phyloP scores from a whole-genome alignment of 1,284 basidiomycete genomes.

The Mycosarcoma mackinlayi region DNA sequence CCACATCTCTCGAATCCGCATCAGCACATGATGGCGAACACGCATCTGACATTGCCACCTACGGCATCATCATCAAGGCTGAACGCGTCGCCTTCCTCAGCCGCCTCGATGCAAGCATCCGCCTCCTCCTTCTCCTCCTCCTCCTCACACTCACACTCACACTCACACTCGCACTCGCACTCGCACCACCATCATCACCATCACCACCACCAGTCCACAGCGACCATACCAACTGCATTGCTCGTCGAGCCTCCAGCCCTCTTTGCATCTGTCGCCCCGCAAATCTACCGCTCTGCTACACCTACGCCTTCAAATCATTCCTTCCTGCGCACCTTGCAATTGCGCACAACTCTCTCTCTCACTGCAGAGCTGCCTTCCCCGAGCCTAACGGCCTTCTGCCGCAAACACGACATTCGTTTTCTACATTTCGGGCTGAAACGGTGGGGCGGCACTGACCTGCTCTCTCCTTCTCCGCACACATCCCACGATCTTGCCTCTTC shows the following conservation, averaged over 20 bases:
- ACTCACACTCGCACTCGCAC: not conserved
- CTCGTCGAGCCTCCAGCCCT: slow-evolving; percentile 53
- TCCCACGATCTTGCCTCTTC: not conserved
- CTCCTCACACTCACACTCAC: not conserved
- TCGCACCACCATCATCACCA: slow-evolving; percentile 15
- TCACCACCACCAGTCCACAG: slow-evolving; percentile 2
- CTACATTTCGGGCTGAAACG: slow-evolving; percentile 55
- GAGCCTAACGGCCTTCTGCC: slow-evolving; percentile 44
- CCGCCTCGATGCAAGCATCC: not conserved
- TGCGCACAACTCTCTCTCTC: slow-evolving; percentile 58
- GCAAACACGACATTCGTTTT: slow-evolving; percentile 40
- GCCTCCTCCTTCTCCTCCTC: slow-evolving; percentile 10
- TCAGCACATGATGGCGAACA: slow-evolving; percentile 15
- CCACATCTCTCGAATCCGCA: not conserved
- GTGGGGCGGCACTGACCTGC: slow-evolving; percentile 10
- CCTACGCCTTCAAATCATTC: slow-evolving; percentile 38
- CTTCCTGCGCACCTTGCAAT: slow-evolving; percentile 50
- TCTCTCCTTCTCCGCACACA: not conserved
- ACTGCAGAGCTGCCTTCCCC: slow-evolving; percentile 59
- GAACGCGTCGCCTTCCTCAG: slow-evolving; percentile 2
- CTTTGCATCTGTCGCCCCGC: slow-evolving; percentile 58
- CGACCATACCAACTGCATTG: slow-evolving; percentile 36
- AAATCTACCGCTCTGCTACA: slow-evolving; percentile 59
- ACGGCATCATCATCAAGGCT: slow-evolving; percentile 3
- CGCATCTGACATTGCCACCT: slow-evolving; percentile 18